Percentiles rank a stretch among this genome's conserved stretches.
These are phyloP conservation scores for Moricandia arvensis DNA, from an alignment of 345 rosid species.

Conservation along the genomic window DNA sequence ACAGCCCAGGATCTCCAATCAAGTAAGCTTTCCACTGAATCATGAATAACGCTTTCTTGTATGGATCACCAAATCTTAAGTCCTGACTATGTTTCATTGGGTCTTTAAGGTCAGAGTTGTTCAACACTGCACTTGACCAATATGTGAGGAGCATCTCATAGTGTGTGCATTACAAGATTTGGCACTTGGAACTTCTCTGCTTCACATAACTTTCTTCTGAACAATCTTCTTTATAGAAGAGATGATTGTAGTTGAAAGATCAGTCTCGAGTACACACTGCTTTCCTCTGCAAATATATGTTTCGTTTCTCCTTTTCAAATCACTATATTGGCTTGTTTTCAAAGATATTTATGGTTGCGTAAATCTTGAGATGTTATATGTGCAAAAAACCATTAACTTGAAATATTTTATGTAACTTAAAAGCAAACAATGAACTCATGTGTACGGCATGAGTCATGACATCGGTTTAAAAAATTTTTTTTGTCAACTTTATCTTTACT, in stretches of 20 bases:
- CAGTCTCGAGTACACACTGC: not conserved
- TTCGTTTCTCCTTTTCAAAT: not conserved
- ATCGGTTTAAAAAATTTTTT: not conserved
- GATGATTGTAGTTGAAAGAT: not conserved
- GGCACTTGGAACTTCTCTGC: constrained; percentile 13
- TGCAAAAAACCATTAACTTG: not conserved
- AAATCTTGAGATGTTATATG: not conserved
- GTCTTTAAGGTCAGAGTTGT: constrained; percentile 63
- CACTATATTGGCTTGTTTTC: not conserved
- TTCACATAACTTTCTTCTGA: not conserved
- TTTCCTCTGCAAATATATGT: constrained; percentile 12
- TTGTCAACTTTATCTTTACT: no score
- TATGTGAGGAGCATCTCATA: constrained; percentile 78
- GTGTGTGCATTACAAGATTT: constrained; percentile 22
- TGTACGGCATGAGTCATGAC: not conserved
- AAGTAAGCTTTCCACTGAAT: constrained; percentile 48
- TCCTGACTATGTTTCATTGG: constrained; percentile 5
- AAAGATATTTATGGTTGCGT: not conserved
- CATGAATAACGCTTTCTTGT: not conserved
- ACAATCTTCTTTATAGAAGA: not conserved
- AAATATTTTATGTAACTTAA: not conserved
- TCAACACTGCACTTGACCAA: constrained; percentile 71
- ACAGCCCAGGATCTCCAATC: constrained; percentile 74
- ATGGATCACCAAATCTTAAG: not conserved
- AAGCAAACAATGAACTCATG: not conserved